Evolutionary conservation across 306 rosid genomes (phyloP), one percentile per base, ranked within the genome.

Genomic region (Sechiopsis laciniata): DNA sequence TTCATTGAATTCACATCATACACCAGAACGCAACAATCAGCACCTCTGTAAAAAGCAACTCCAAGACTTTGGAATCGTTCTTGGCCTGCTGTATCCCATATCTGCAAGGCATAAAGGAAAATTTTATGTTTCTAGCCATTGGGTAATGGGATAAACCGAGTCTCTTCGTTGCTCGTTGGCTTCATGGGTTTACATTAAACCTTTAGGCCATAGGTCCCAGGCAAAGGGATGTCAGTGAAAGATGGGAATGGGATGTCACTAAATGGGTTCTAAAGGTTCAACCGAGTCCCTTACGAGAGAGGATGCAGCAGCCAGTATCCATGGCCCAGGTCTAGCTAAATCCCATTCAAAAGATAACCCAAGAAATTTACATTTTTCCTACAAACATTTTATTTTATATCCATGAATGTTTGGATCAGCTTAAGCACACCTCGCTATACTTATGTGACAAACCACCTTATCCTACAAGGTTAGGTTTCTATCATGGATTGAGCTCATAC

Each of bases 11-110:
- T 95, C 70, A 95, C 99, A 80, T 95, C 99, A 77, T 95, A 95
- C 63, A 95, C 99, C 69, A 95, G 97, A 78, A 95, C 99, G 76
- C 97, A 95, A 80, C 99, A 95, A 88, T 95, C 99, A 74, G 99
- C 99, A 72, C 99, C 99, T 67, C 99, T 89, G 60, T 95, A 95
- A 82, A 95, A 95, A 82, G 99, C 99, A 82, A 95, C 99, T 64
- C 99, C 99, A 17, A 95, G 92, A 84, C 97, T 95, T 81, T 95
- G 99, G 75, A 95, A 95, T 78, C 99, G 87, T 79, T 95, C 99
- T 83, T 95, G 99, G 74, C 99, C 99, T 79, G 99, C 99, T 26
- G 99, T 95, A 86, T 95, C 99, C 99, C 99, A 95, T 72, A 95
- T 95, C 99, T 95, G 74, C 19, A 55, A 55, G 56, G 32, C 56